Evolutionary conservation across 1,284 basidiomycete genomes (phyloP), one percentile per base, ranked within the genome.

Genomic region (Rhodotorula mucilaginosa): DNA sequence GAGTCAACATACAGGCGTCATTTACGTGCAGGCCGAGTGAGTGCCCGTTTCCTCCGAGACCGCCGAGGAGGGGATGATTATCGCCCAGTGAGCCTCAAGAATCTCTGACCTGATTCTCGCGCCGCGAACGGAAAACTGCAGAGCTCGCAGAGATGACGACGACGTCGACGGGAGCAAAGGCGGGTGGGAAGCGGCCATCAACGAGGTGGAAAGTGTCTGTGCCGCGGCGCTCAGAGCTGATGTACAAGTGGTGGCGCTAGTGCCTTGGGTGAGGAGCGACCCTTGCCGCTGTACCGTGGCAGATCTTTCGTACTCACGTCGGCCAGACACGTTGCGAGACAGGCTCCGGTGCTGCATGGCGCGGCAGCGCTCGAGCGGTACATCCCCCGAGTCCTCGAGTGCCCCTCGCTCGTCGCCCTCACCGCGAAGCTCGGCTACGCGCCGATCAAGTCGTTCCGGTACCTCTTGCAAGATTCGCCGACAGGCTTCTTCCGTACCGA

Each of bases 401-500:
- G 64, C 16, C 71, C 71, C 10, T 68, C 70, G 10, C 66, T 72
- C 34, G 39, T 29, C n/a, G n/a, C 59, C 6, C 66, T 72, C 54
- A 49, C 66, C 19, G 54, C 58, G 34, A 47, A 29, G 19, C 61
- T 71, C 39, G 65, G 68, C 29, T 67, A 65, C 31, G 6, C 58
- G 3, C 67, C 67, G 7, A 63, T 74, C 72, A 61, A 56, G 39
- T 65, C 70, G 12, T 58, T 66, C 52, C 72, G 74, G 21, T 76
- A 72, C 70, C 73, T 76, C 49, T 65, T 76, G 15, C 70, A 76
- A n/a, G 67, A 68, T 46, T 69, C 65, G 3, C 72, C 72, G 2
- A 18, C 46, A 2, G 72, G 74, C 0, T 74, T 74, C 61, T 70
- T 70, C 66, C 57, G 59, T 21, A 16, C 15, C 6, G 49, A 51